phyloP scores from a whole-genome alignment of 1,284 basidiomycete genomes.

The Lentinula novae-zelandiae region DNA sequence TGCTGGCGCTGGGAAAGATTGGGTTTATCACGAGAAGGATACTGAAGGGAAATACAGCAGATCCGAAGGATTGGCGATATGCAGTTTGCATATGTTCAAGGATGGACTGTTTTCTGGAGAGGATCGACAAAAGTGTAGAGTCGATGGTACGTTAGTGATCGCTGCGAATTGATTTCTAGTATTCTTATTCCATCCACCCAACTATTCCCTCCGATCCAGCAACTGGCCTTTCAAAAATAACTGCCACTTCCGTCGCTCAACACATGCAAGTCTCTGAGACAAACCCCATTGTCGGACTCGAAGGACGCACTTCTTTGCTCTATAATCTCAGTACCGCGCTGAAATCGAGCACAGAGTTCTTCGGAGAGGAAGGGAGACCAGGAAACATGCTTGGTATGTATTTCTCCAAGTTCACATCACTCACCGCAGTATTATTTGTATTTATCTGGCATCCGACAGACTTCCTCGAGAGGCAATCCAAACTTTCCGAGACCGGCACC shows the following conservation, averaged over 20 bases:
- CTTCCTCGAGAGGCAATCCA: slow-evolving; percentile 62
- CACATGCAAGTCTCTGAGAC: slow-evolving; percentile 78
- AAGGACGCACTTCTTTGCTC: slow-evolving; percentile 80
- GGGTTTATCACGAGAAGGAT: slow-evolving; percentile 71
- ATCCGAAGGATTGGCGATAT: slow-evolving; percentile 91
- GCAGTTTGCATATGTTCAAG: slow-evolving; percentile 87
- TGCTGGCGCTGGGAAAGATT: slow-evolving; percentile 85
- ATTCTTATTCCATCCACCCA: not conserved
- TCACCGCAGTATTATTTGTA: not conserved
- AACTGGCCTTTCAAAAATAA: slow-evolving; percentile 65
- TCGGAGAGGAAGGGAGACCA: slow-evolving; percentile 70
- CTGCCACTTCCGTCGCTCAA: slow-evolving; percentile 54
- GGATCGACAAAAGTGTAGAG: slow-evolving; percentile 58
- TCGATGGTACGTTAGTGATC: slow-evolving; percentile 59
- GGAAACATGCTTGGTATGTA: slow-evolving; percentile 76
- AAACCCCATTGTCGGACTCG: slow-evolving; percentile 90
- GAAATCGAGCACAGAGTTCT: slow-evolving; percentile 58
- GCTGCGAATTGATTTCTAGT: not conserved
- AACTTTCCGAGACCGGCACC: slow-evolving; percentile 31
- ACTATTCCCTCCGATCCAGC: slow-evolving; percentile 42
- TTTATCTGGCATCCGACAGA: slow-evolving; percentile 39
- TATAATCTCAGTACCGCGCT: slow-evolving; percentile 72
- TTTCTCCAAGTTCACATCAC: not conserved
- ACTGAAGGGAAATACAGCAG: slow-evolving; percentile 63
- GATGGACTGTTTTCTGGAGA: slow-evolving; percentile 80